These are phyloP conservation scores for Amyloporia xantha DNA, from an alignment of 768 basidiomycete species.

Conservation along the genomic window DNA sequence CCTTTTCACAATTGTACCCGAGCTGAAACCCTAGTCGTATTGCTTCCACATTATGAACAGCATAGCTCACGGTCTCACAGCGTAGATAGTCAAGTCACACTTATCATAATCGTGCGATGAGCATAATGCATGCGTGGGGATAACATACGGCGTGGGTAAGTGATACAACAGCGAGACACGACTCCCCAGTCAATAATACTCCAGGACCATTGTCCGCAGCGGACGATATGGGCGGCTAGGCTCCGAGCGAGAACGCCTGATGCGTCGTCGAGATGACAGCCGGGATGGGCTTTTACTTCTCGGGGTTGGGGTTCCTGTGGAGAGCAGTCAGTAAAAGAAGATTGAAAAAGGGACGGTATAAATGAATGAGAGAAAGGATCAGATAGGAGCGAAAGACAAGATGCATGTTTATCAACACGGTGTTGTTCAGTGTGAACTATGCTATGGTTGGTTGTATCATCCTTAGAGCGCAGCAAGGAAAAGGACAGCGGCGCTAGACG, in stretches of 20 bases:
- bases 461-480: conserved; percentile 23
- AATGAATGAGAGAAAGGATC: conserved; percentile 35
- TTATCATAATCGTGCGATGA: conserved; percentile 9
- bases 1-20: no score
- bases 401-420: conserved; percentile 80
- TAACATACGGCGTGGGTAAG: conserved; percentile 16
- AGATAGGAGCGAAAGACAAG: conserved; percentile 99
- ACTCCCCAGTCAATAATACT: conserved; percentile 13
- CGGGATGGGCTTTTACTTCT: conserved; percentile 25
- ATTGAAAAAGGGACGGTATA: neutral
- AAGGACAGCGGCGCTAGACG: conserved; percentile 3
- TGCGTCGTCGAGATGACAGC: conserved; percentile 12
- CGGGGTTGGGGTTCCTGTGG: conserved; percentile 33
- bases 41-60: no score
- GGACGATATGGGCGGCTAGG: conserved; percentile 6
- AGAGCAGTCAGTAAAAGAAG: conserved; percentile 11
- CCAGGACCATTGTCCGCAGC: conserved; percentile 8
- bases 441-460: conserved; percentile 60
- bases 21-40: no score
- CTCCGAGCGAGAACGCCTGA: conserved; percentile 11
- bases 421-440: conserved; percentile 96
- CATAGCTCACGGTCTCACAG: no score
- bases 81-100: no score
- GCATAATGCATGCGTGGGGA: conserved; percentile 14
- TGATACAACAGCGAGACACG: conserved; percentile 15